These are phyloP conservation scores for Apiotrichum gamsii DNA, from an alignment of 1,284 basidiomycete genomes.

Conservation along the genomic window DNA sequence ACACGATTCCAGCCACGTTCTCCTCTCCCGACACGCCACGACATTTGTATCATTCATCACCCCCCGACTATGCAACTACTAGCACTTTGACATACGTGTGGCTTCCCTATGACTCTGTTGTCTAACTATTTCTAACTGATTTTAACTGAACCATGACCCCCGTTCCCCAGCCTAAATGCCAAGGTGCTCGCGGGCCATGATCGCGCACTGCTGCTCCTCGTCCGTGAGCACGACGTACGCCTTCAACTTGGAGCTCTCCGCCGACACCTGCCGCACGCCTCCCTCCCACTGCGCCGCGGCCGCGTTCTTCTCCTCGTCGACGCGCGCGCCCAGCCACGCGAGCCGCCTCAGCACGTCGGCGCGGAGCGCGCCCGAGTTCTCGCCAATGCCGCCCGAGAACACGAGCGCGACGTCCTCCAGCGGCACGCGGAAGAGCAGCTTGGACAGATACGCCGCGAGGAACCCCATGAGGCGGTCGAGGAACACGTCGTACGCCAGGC, in stretches of 20 bases:
- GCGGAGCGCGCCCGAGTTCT: slow-evolving; percentile 60
- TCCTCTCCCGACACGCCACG: too few species aligned
- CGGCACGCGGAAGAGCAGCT: slow-evolving; percentile 52
- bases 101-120: too few species aligned
- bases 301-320: slow-evolving; percentile 51
- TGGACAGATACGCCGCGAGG: slow-evolving; percentile 66
- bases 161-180: too few species aligned
- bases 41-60: slow-evolving; percentile 2
- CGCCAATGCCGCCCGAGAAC: slow-evolving; percentile 81
- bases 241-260: slow-evolving; percentile 37
- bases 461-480: slow-evolving; percentile 66
- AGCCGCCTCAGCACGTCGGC: slow-evolving; percentile 55
- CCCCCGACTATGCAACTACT: not conserved
- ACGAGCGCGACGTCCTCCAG: slow-evolving; percentile 60
- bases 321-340: slow-evolving; percentile 57
- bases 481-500: slow-evolving; percentile 66
- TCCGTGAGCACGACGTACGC: slow-evolving; percentile 52
- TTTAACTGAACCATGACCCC: too few species aligned
- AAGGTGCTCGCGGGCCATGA: slow-evolving; percentile 35
- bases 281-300: slow-evolving; percentile 12
- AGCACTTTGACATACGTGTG: too few species aligned
- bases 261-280: slow-evolving; percentile 44
- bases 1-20: too few species aligned
- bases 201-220: slow-evolving; percentile 48
- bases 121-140: too few species aligned